phyloP scores from a whole-genome alignment of 352 stramenopile genomes.

The Stramenopiles sp. region DNA sequence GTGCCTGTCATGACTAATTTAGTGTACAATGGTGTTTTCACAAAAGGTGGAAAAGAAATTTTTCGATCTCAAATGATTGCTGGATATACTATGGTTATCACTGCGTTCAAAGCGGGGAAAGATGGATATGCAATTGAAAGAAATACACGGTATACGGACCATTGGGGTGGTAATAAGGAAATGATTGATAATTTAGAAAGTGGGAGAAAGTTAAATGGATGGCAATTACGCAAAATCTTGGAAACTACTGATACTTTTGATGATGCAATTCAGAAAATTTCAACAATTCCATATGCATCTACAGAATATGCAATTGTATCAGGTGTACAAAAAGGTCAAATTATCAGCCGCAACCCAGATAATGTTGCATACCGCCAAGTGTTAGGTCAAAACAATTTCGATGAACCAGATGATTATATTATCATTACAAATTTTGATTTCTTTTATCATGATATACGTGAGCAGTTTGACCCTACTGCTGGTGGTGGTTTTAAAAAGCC shows the following conservation, averaged over 20 bases:
- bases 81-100: conserved; percentile 4
- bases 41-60: neutral
- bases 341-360: neutral
- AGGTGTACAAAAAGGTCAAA: neutral
- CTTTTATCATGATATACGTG: neutral
- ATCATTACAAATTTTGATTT: conserved; percentile 9
- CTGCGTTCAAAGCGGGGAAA: neutral
- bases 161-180: conserved; percentile 7
- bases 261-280: neutral
- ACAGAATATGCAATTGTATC: neutral
- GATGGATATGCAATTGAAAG: neutral
- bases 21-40: neutral
- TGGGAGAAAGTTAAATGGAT: neutral
- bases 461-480: neutral
- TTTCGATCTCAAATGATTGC: conserved; percentile 1
- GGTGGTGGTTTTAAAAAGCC: neutral
- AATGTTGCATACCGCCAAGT: conserved; percentile 6
- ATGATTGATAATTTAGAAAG: conserved; percentile 1
- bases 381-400: neutral
- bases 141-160: conserved; percentile 4
- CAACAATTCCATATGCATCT: neutral
- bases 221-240: conserved; percentile 2
- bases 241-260: neutral
- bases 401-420: conserved; percentile 8
- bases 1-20: neutral